These are phyloP conservation scores for Fonsecaea pedrosoi DNA, from an alignment of 2,329 filamentous ascomycete genomes.

Conservation along the genomic window DNA sequence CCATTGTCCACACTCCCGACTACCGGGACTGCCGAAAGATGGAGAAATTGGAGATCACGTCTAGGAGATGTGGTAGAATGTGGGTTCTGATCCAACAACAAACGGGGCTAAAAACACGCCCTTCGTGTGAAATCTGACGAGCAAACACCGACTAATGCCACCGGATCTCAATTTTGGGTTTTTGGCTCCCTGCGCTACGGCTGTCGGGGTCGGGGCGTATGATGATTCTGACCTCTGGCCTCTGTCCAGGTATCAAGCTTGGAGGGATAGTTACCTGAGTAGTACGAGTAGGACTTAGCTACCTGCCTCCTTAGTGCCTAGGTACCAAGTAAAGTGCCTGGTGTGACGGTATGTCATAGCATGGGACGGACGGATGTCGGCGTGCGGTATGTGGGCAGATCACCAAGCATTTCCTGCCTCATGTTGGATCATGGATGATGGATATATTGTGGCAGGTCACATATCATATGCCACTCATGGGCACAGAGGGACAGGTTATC, in stretches of 20 bases:
- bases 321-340: no score
- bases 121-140: neutral
- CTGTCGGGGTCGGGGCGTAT: neutral
- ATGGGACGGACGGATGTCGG: neutral
- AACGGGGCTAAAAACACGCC: neutral
- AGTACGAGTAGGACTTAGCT: no score
- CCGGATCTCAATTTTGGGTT: neutral
- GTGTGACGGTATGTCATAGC: no score
- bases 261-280: no score
- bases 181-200: neutral
- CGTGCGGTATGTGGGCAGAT: neutral
- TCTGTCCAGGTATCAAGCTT: no score
- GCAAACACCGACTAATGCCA: neutral
- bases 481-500: no score
- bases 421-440: neutral
- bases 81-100: neutral
- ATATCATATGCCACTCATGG: no score
- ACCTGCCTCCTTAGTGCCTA: no score
- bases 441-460: neutral
- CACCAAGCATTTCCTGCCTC: neutral
- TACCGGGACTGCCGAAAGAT: constrained; percentile 1
- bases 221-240: no score
- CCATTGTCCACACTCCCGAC: neutral
- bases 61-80: no score
- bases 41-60: neutral